phyloP scores from a whole-genome alignment of 257 asterid species.

The Galeopsis tetrahit region DNA sequence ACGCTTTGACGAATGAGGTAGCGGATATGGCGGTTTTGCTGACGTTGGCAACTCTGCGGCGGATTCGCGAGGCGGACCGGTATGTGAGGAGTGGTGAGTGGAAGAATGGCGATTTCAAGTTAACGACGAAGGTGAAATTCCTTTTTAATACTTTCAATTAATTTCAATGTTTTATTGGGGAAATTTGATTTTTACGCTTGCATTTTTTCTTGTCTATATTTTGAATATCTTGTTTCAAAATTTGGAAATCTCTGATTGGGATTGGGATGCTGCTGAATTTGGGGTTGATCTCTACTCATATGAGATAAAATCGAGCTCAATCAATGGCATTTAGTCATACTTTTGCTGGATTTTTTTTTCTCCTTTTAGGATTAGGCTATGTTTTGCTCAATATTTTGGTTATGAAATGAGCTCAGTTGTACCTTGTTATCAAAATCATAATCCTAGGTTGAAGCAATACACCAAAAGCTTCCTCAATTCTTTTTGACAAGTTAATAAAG shows the following conservation, averaged over 20 bases:
- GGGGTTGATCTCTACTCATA: neutral
- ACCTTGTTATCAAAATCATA: neutral
- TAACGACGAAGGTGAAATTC: slow-evolving; percentile 49
- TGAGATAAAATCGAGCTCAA: neutral
- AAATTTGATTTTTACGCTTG: neutral
- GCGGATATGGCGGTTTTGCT: slow-evolving; percentile 62
- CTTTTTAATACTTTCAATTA: neutral
- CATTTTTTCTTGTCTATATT: neutral
- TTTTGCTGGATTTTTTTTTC: neutral
- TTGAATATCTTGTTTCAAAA: neutral
- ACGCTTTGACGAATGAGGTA: slow-evolving; percentile 55
- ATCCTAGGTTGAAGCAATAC: neutral
- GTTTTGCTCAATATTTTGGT: neutral
- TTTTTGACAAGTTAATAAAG: neutral
- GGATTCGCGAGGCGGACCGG: slow-evolving; percentile 55
- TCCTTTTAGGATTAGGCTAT: neutral
- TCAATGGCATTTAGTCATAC: neutral
- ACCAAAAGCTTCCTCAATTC: slow-evolving; percentile 3
- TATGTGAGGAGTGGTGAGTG: slow-evolving; percentile 52
- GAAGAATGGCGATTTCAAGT: slow-evolving; percentile 52
- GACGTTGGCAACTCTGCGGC: slow-evolving; percentile 54
- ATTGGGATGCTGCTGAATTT: neutral
- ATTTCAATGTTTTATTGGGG: slow-evolving; percentile 1
- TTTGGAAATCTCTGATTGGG: neutral
- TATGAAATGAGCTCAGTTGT: neutral